These are phyloP conservation scores for Punctularia strigosozonata DNA, from an alignment of 768 basidiomycete species.

Conservation along the genomic window DNA sequence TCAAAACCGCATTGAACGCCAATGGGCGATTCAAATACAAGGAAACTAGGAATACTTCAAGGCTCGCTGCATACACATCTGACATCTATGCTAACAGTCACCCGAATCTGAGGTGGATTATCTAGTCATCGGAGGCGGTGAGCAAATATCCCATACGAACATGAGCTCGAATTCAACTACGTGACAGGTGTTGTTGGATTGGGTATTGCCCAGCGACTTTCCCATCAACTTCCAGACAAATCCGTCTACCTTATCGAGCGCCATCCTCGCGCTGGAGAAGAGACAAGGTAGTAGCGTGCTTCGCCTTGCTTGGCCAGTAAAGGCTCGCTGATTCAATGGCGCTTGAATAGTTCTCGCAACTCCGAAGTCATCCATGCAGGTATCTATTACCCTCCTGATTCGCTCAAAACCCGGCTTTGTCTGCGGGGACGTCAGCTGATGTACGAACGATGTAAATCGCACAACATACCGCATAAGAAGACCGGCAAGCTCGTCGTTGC, in stretches of 20 bases:
- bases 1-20: constrained; percentile 51
- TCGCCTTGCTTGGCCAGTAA: too few relatives aligned
- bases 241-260: constrained; percentile 79
- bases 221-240: constrained; percentile 47
- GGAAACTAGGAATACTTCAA: constrained; percentile 21
- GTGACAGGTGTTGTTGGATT: constrained; percentile 68
- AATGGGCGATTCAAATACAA: constrained; percentile 49
- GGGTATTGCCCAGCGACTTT: constrained; percentile 70
- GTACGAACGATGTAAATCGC: constrained; percentile 57
- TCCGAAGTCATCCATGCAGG: constrained; percentile 94
- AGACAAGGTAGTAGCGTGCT: constrained; percentile 82
- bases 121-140: constrained; percentile 82
- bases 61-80: not conserved
- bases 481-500: constrained; percentile 90
- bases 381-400: constrained; percentile 75
- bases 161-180: not conserved
- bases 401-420: constrained; percentile 79
- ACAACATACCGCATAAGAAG: constrained; percentile 57
- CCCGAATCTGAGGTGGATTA: constrained; percentile 74
- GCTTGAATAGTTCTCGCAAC: constrained; percentile 61
- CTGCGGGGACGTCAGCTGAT: constrained; percentile 77
- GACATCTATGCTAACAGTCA: too few relatives aligned
- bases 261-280: constrained; percentile 64
- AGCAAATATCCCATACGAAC: constrained; percentile 3
- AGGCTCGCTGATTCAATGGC: too few relatives aligned